phyloP scores from a whole-genome alignment of 768 basidiomycete genomes.

The Amanita exitialis region DNA sequence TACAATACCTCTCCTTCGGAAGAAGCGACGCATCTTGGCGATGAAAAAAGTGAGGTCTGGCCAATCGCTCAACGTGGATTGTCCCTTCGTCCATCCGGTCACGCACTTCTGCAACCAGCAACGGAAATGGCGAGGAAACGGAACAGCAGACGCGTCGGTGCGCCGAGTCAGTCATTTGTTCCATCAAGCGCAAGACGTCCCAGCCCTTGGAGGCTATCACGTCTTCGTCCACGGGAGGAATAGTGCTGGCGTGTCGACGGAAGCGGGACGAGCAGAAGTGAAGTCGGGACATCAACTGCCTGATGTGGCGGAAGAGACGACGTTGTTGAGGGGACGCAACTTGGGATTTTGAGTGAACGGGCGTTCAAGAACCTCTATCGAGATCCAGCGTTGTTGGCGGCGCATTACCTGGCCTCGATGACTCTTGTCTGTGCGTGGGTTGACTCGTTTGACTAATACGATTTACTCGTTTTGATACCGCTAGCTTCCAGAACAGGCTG shows the following conservation, averaged over 20 bases:
- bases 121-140: slow-evolving; percentile 29
- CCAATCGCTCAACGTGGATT: slow-evolving; percentile 13
- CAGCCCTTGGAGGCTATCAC: slow-evolving; percentile 56
- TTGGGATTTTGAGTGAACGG: slow-evolving; percentile 86
- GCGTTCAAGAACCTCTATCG: slow-evolving; percentile 98
- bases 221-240: slow-evolving; percentile 23
- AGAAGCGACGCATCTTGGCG: slow-evolving; percentile 35
- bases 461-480: slow-evolving; percentile 49
- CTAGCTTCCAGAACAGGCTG: slow-evolving; percentile 93
- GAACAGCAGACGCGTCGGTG: slow-evolving; percentile 37
- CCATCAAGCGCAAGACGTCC: slow-evolving; percentile 64
- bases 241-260: slow-evolving; percentile 15
- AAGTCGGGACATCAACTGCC: slow-evolving; percentile 32
- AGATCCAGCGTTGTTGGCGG: slow-evolving; percentile 82
- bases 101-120: slow-evolving; percentile 19
- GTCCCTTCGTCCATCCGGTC: slow-evolving; percentile 30
- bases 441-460: slow-evolving; percentile 23
- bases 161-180: slow-evolving; percentile 27
- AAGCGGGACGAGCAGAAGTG: slow-evolving; percentile 16
- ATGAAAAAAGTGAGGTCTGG: slow-evolving; percentile 69
- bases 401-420: slow-evolving; percentile 85
- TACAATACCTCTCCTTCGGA: slow-evolving; percentile 22
- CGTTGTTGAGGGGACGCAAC: slow-evolving; percentile 65
- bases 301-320: slow-evolving; percentile 62
- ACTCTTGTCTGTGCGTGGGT: slow-evolving; percentile 56